phyloP scores from a whole-genome alignment of 805 yeast genomes.

The Sugiyamaella smithiae region DNA sequence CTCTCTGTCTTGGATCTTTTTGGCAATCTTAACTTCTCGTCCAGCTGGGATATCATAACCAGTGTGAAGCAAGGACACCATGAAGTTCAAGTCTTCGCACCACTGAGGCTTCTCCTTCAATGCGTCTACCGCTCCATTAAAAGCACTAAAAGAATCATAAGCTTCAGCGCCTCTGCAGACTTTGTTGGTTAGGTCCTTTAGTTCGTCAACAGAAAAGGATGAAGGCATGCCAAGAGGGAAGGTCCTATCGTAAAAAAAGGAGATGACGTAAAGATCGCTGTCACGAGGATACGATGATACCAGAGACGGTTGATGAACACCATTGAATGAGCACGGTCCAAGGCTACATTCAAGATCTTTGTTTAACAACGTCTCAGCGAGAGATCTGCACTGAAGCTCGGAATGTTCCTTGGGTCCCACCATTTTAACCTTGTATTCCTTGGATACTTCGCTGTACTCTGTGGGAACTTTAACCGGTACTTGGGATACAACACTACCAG shows the following conservation, averaged over 20 bases:
- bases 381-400: constrained; percentile 79
- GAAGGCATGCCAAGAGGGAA: constrained; percentile 93
- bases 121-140: constrained; percentile 62
- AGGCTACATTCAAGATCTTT: constrained; percentile 74
- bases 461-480: constrained; percentile 52
- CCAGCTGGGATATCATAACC: constrained; percentile 92
- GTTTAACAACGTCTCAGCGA: constrained; percentile 79
- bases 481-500: constrained; percentile 46
- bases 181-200: constrained; percentile 71
- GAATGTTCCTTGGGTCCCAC: constrained; percentile 62
- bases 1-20: constrained; percentile 83
- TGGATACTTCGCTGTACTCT: constrained; percentile 24
- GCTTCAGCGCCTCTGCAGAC: constrained; percentile 81
- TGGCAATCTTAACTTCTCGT: constrained; percentile 90
- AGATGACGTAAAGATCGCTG: constrained; percentile 83
- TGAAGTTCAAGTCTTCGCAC: constrained; percentile 91
- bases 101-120: constrained; percentile 82
- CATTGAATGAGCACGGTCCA: constrained; percentile 93
- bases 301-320: constrained; percentile 94
- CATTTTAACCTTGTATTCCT: constrained; percentile 53
- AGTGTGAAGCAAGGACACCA: constrained; percentile 85
- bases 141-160: constrained; percentile 70
- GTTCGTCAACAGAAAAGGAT: constrained; percentile 80
- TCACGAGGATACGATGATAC: constrained; percentile 67
- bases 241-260: constrained; percentile 93